phyloP scores from a whole-genome alignment of 192 early-diverging fungal species.

The Lunasporangiospora selenospora region DNA sequence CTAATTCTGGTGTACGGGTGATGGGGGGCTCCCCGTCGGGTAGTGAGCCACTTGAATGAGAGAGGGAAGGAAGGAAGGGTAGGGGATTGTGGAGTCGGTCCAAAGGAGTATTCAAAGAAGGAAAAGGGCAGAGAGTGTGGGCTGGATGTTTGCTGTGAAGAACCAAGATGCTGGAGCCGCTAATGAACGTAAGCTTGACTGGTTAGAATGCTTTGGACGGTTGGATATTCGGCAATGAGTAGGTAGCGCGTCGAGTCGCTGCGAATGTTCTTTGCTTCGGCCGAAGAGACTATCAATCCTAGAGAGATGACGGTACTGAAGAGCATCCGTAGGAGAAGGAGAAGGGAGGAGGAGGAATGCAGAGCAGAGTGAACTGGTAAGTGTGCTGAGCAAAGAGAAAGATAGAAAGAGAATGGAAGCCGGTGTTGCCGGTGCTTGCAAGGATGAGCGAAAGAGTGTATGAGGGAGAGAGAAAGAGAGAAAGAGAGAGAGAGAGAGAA shows the following conservation, averaged over 20 bases:
- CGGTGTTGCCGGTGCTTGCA: background rate
- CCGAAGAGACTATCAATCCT: conserved; percentile 14
- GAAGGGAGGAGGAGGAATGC: background rate
- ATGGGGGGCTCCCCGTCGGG: background rate
- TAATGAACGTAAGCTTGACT: too few relatives aligned
- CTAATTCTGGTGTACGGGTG: conserved; percentile 4
- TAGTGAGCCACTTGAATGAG: background rate
- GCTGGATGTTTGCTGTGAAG: too few relatives aligned
- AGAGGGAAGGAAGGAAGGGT: too few relatives aligned
- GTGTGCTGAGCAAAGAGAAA: too few relatives aligned
- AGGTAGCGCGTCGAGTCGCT: background rate
- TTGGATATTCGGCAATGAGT: too few relatives aligned
- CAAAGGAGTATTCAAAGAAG: too few relatives aligned
- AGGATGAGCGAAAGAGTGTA: background rate
- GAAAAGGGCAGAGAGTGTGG: too few relatives aligned
- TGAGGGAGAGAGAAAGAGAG: background rate
- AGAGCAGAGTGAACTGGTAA: background rate
- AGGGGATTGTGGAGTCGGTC: too few relatives aligned
- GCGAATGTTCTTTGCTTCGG: background rate
- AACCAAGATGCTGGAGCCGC: too few relatives aligned
- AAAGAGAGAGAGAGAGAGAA: background rate
- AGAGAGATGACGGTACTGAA: background rate
- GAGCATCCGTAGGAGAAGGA: background rate
- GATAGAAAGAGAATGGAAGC: background rate
- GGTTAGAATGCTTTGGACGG: too few relatives aligned